Evolutionary conservation across 2,329 filamentous ascomycete genomes (phyloP).

Genomic region (Fusarium sarcochroum): DNA sequence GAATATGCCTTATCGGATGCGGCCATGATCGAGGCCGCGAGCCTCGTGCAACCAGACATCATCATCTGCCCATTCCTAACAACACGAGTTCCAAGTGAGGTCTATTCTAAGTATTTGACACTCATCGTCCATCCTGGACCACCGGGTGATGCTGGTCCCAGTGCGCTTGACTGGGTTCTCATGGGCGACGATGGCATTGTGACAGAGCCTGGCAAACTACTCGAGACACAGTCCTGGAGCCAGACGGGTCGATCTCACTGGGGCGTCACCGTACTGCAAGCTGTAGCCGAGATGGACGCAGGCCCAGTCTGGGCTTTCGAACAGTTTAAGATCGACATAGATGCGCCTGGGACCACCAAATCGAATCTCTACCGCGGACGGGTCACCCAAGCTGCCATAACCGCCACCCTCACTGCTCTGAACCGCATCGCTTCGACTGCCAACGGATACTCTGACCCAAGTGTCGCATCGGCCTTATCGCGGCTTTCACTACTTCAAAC

Average conservation of each 20-base stretch:
- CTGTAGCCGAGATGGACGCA: constrained; percentile 36
- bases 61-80: constrained; percentile 37
- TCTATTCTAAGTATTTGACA: constrained; percentile 29
- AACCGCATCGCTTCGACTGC: constrained; percentile 11
- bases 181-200: constrained; percentile 33
- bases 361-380: constrained; percentile 30
- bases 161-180: constrained; percentile 34
- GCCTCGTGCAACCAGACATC: constrained; percentile 21
- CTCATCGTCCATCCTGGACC: constrained; percentile 36
- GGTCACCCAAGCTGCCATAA: constrained; percentile 25
- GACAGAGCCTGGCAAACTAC: constrained; percentile 20
- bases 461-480: neutral
- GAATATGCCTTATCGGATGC: constrained; percentile 38
- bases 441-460: constrained; percentile 4
- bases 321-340: constrained; percentile 32
- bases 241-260: constrained; percentile 30
- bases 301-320: constrained; percentile 39
- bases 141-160: constrained; percentile 34
- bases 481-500: neutral
- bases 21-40: constrained; percentile 31
- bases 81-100: constrained; percentile 17
- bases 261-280: constrained; percentile 37
- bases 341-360: constrained; percentile 26
- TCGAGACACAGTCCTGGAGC: constrained; percentile 26
- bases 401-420: constrained; percentile 21